Percentiles rank a stretch among this genome's conserved stretches.
phyloP scores from a whole-genome alignment of 495 filamentous ascomycete genomes.

The Aspergillus heteromorphus region DNA sequence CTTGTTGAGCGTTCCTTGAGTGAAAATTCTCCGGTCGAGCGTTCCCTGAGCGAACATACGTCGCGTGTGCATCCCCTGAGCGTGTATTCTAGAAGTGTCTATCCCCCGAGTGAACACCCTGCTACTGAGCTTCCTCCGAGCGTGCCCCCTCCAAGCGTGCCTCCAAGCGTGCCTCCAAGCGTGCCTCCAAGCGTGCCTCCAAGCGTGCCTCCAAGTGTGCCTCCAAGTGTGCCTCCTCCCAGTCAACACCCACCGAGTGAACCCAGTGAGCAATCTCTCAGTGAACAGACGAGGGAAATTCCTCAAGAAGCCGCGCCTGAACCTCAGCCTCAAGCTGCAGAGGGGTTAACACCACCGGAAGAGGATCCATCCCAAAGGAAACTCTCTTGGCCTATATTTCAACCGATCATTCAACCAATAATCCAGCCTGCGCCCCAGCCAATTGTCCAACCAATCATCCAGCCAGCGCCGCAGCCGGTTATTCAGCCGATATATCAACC shows the following conservation, averaged over 20 bases:
- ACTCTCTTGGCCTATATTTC: not conserved
- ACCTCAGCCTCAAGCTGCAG: not conserved
- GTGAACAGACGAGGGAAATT: not conserved
- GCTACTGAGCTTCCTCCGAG: not conserved
- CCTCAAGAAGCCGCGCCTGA: slow-evolving; percentile 3
- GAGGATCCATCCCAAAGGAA: slow-evolving; percentile 5
- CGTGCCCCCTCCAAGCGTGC: not conserved
- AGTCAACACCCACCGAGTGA: not conserved
- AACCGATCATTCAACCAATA: not conserved
- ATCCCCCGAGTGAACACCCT: not conserved
- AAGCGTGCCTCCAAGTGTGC: not conserved
- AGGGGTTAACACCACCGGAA: not conserved
- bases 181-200: too few species aligned
- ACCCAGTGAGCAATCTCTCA: not conserved
- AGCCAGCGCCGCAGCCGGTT: not conserved
- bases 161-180: not conserved
- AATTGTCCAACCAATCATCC: not conserved
- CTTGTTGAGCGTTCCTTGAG: not conserved
- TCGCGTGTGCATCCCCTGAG: not conserved
- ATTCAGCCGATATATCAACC: not conserved
- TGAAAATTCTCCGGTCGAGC: not conserved
- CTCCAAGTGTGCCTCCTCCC: not conserved
- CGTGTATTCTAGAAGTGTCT: not conserved
- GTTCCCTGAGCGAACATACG: not conserved
- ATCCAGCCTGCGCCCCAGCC: not conserved